phyloP scores from a whole-genome alignment of 805 yeast species.

The Myxozyma neglecta region DNA sequence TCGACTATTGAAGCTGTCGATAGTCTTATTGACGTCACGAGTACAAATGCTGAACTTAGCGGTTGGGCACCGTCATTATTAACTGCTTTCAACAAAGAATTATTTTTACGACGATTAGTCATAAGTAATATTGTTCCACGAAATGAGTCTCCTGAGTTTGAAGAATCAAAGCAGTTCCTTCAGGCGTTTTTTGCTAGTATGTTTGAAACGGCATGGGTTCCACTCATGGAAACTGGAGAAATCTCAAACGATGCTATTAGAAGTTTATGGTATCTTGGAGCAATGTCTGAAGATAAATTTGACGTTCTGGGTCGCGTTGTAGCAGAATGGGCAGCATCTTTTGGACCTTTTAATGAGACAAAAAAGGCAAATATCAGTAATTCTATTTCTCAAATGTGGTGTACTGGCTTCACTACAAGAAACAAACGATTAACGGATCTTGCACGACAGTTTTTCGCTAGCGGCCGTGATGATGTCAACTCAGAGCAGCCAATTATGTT shows the following conservation, averaged over 20 bases:
- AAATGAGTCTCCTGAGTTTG: not conserved
- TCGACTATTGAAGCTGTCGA: not conserved
- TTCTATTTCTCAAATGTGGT: constrained; percentile 25
- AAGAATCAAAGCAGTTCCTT: not conserved
- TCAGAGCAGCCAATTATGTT: not conserved
- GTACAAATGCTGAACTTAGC: not conserved
- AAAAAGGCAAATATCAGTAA: not conserved
- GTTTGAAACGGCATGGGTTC: constrained; percentile 14
- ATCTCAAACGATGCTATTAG: constrained; percentile 24
- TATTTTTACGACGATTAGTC: constrained; percentile 8
- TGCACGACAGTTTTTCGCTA: constrained; percentile 3
- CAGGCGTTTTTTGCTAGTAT: constrained; percentile 4
- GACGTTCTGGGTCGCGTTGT: constrained; percentile 14
- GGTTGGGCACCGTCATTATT: constrained; percentile 22
- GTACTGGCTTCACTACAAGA: constrained; percentile 15
- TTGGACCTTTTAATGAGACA: not conserved
- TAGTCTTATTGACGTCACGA: not conserved
- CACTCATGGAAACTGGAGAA: constrained; percentile 7
- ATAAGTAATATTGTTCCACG: not conserved
- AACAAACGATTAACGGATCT: constrained; percentile 2
- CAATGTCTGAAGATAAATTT: constrained; percentile 10
- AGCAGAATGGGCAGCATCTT: not conserved
- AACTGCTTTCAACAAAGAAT: constrained; percentile 8
- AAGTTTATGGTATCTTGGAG: constrained; percentile 21
- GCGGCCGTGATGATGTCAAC: not conserved